Evolutionary conservation across 306 rosid species (phyloP).

Genomic region (Vigna angularis): DNA sequence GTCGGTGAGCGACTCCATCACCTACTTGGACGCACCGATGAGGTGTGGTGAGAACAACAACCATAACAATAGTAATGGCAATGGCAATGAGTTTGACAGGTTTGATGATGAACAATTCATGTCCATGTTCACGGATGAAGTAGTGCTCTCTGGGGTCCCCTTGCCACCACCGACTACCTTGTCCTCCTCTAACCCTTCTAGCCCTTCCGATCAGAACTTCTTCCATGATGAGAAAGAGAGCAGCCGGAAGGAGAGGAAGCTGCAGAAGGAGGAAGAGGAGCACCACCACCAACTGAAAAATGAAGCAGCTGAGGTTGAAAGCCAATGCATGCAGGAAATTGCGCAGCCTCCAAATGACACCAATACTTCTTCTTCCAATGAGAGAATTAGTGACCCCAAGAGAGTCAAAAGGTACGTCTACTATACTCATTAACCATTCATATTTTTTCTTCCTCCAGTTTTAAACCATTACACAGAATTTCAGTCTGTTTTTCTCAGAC

Average conservation of each 20-base stretch:
- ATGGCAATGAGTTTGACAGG: conserved; percentile 64
- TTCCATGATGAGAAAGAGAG: conserved; percentile 63
- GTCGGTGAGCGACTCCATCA: conserved; percentile 78
- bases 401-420: conserved; percentile 80
- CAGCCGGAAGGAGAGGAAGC: background rate
- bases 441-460: conserved; percentile 5
- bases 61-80: background rate
- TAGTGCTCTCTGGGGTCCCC: conserved; percentile 45
- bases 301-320: conserved; percentile 82
- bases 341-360: conserved; percentile 44
- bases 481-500: background rate
- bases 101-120: conserved; percentile 91
- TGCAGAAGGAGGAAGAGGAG: conserved; percentile 8
- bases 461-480: conserved; percentile 25
- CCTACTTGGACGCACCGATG: conserved; percentile 72
- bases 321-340: conserved; percentile 63
- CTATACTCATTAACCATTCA: conserved; percentile 13
- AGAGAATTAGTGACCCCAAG: conserved; percentile 80
- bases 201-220: conserved; percentile 86
- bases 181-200: conserved; percentile 82
- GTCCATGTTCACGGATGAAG: conserved; percentile 79
- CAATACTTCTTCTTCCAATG: conserved; percentile 43
- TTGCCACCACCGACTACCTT: conserved; percentile 49
- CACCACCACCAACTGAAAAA: conserved; percentile 50
- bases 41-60: conserved; percentile 39